Conservation (phyloP, 2,329 filamentous ascomycete genomes). For the Botrytis squamosa region DNA sequence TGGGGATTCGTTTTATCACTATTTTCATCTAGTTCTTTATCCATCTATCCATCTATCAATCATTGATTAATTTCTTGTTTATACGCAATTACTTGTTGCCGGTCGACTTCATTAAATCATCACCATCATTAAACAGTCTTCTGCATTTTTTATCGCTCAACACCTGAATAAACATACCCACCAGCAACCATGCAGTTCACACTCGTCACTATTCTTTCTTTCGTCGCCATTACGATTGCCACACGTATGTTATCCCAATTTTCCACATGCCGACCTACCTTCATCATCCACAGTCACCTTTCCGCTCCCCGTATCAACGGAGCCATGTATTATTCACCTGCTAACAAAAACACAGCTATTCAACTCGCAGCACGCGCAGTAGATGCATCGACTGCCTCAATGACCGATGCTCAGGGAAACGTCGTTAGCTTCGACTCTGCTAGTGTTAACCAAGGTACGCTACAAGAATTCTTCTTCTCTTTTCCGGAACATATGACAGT, state of each 20-base stretch:
- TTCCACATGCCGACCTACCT: background rate
- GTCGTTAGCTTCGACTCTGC: conserved; percentile 32
- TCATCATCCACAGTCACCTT: background rate
- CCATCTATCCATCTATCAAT: conserved; percentile 14
- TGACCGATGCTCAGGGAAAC: conserved; percentile 32
- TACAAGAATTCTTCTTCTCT: background rate
- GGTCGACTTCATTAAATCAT: conserved; percentile 31
- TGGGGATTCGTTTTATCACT: background rate
- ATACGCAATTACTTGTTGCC: conserved; percentile 32
- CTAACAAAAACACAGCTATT: background rate
- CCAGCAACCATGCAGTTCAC: conserved; percentile 37
- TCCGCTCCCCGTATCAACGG: background rate
- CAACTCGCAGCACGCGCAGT: conserved; percentile 15
- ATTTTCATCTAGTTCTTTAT: conserved; percentile 17
- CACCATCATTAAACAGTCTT: background rate
- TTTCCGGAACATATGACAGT: background rate
- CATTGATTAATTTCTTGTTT: conserved; percentile 11
- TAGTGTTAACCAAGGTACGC: conserved; percentile 25
- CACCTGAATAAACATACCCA: conserved; percentile 19
- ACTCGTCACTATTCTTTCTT: conserved; percentile 32
- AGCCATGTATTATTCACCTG: background rate
- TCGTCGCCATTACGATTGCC: conserved; percentile 35
- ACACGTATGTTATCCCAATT: conserved; percentile 28
- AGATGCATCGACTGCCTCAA: conserved; percentile 30
- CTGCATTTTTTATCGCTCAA: conserved; percentile 19